Evolutionary conservation across 2,329 filamentous ascomycete genomes (phyloP).

Genomic region (Aspergillus sp.): DNA sequence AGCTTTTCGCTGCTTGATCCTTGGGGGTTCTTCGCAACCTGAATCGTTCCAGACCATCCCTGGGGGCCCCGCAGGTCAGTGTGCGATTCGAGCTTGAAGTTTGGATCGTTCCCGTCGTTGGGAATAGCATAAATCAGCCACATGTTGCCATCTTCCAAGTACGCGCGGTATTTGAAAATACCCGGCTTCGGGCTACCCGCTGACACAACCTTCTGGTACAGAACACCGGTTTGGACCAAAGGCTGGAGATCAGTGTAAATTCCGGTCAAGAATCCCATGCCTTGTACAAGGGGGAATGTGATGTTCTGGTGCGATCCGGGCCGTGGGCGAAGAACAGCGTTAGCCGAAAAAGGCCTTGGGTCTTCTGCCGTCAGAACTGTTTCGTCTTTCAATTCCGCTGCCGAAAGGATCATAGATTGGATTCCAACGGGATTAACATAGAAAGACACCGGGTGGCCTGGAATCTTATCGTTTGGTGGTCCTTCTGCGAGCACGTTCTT

Average conservation of each 20-base stretch:
- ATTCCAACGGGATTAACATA: constrained; percentile 78
- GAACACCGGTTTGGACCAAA: constrained; percentile 65
- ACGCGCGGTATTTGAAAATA: constrained; percentile 68
- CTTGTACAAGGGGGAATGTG: constrained; percentile 77
- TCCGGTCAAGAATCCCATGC: constrained; percentile 80
- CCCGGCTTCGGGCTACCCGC: constrained; percentile 52
- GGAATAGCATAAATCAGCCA: constrained; percentile 77
- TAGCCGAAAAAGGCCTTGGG: constrained; percentile 52
- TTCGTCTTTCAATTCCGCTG: constrained; percentile 59
- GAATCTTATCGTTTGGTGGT: constrained; percentile 43
- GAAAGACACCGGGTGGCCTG: constrained; percentile 56
- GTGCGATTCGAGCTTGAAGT: constrained; percentile 62
- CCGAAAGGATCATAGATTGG: constrained; percentile 73
- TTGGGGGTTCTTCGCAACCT: constrained; percentile 70
- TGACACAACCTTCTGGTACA: constrained; percentile 59
- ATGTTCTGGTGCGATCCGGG: constrained; percentile 53
- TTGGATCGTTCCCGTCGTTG: constrained; percentile 52
- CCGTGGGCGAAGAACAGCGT: constrained; percentile 59
- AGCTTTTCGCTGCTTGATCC: constrained; percentile 54
- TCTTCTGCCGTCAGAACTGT: constrained; percentile 53
- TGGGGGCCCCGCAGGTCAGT: constrained; percentile 57
- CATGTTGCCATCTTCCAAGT: constrained; percentile 61
- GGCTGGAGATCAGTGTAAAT: constrained; percentile 66
- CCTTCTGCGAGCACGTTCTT: constrained; percentile 62
- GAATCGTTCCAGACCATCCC: constrained; percentile 70